phyloP scores from a whole-genome alignment of 1,284 basidiomycete genomes.

The Abortiporus biennis region DNA sequence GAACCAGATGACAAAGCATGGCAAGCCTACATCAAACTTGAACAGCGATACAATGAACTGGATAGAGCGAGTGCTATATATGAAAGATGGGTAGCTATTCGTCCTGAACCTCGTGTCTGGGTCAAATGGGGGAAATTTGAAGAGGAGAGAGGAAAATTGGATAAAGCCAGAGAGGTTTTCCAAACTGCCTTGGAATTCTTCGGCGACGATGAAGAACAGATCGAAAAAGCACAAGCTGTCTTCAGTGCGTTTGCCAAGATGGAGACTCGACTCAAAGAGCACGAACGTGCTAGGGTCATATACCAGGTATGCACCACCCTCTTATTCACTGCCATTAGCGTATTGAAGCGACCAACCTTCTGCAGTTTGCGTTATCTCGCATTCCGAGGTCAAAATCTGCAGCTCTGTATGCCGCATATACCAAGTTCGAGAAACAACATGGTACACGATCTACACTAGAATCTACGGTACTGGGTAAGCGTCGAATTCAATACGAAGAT shows the following conservation, averaged over 20 bases:
- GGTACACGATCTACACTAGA: constrained; percentile 87
- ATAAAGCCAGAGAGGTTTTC: constrained; percentile 94
- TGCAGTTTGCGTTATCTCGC: constrained; percentile 85
- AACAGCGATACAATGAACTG: constrained; percentile 88
- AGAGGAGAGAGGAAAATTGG: constrained; percentile 81
- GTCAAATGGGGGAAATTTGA: constrained; percentile 98
- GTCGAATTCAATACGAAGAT: constrained; percentile 96
- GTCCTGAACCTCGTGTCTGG: constrained; percentile 95
- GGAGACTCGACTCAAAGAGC: constrained; percentile 95
- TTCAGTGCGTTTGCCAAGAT: constrained; percentile 97
- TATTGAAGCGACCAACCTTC: too few species aligned
- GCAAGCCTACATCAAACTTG: constrained; percentile 97
- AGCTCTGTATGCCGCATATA: constrained; percentile 84
- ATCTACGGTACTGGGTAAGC: constrained; percentile 91
- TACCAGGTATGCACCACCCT: constrained; percentile 69
- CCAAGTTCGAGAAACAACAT: constrained; percentile 98
- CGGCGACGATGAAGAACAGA: constrained; percentile 94
- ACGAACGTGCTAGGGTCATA: constrained; percentile 92
- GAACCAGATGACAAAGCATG: constrained; percentile 99
- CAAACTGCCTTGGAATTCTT: constrained; percentile 96
- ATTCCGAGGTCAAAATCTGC: constrained; percentile 89
- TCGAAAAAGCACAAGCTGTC: constrained; percentile 95
- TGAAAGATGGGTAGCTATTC: constrained; percentile 90
- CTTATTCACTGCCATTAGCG: too few species aligned
- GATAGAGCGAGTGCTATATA: constrained; percentile 92